Evolutionary conservation across 1,284 basidiomycete species (phyloP), one percentile per base, ranked within the genome.

Genomic region (Boletus albobrunnescens): DNA sequence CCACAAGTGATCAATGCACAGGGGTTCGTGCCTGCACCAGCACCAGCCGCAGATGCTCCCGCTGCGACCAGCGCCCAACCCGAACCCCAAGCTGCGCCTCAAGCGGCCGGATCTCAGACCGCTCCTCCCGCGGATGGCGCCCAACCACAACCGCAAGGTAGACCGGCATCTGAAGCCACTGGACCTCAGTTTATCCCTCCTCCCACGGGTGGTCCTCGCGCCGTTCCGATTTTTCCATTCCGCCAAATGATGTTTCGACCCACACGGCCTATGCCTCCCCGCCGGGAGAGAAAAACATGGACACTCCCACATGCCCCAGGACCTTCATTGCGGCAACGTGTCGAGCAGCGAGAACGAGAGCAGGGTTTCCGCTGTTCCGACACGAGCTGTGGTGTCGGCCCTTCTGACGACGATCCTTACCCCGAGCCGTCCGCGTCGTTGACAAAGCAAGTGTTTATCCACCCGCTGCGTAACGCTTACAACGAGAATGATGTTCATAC

Each of bases 351-450:
- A 39, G 85, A 89, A 63, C 75, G 81, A 14, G 82, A 86, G 58
- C 73, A 77, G 23, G 85, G 84, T 0, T 58, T 86, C 54, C 71
- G 86, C 40, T 89, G 86, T 61, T 77, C 70, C 32, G 85, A 87
- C 58, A 65, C 79, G 27, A 81, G 78, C 52, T 89, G 86, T 62
- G 84, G 82, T 3, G 59, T 87, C 22, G 87, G 84, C 0, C 86
- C 86, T 6, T 80, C 78, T 4, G 86, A 89, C 53, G 86, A 88
- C 19, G 84, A 88, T 45, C 86, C 84, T 38, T 68, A 58, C 53
- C 71, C 69, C 23, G 61, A 58, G 39, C 50, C 60, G 28, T 61
- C 56, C 17, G 68, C 63, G 11, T 56, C 60, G 11, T 41, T 31
- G 17, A 65, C 69, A 53, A 73, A 72, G 55, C 77, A 78, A 61